Evolutionary conservation across 805 yeast genomes (phyloP), one percentile per base, ranked within the genome.

Genomic region (Scheffersomyces lignosus): DNA sequence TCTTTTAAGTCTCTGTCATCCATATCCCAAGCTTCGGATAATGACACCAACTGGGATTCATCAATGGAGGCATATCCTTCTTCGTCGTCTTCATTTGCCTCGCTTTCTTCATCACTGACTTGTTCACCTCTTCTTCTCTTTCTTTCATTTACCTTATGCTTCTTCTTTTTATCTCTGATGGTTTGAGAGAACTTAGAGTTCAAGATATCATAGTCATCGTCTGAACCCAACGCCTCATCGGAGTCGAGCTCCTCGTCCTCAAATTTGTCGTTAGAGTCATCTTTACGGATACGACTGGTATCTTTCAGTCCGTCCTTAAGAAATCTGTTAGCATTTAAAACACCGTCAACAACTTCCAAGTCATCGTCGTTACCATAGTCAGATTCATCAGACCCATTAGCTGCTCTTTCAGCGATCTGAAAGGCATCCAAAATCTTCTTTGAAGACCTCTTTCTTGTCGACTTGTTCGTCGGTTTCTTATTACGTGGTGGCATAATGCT

Each of bases 11-110:
- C 82, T 18, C 58, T 63, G 22, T 81, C 87, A 56, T 87, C 93
- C 61, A 79, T 60, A 53, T 85, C 96, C 96, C 96, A 88, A 3
- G 87, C 89, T 48, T 82, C 89, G n/a, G 95, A 83, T 27, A 89
- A 67, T 0, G 95, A 77, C 41, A 84, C 73, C 36, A 89, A 70
- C 47, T 87, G 85, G 20, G 61, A 68, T 54, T 87, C 96, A 50
- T 87, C 96, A 29, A 85, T 71, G 52, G 90, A 81, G 17, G 76
- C 76, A 53, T 86, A 84, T 9, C 77, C 91, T 4, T 69, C 78
- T 6, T 66, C 74, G 4, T 25, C 31, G 9, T 38, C 49, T 10
- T 45, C 53, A 3, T 36, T 43, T n/a, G 30, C 36, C 7, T 71
- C 75, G 12, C 62, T 64, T n/a, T 60, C 71, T 3, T 61, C 64